These are phyloP conservation scores for Cadophora gregata DNA, from an alignment of 2,329 filamentous ascomycete genomes.

Conservation along the genomic window DNA sequence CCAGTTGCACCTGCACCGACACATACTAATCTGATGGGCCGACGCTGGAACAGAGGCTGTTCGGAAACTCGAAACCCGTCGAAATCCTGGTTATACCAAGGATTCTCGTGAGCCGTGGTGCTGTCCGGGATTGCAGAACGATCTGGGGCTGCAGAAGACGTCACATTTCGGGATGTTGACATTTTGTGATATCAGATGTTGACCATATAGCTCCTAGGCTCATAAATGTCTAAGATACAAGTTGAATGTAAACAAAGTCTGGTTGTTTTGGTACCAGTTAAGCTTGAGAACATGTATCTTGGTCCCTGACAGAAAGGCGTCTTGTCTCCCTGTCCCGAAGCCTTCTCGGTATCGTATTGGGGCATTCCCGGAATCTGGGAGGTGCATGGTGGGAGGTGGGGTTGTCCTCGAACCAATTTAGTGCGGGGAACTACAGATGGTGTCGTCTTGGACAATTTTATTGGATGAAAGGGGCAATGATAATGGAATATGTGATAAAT, in stretches of 20 bases:
- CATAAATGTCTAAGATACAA: too few species aligned
- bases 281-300: too few species aligned
- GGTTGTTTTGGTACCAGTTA: too few species aligned
- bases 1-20: slow-evolving; percentile 56
- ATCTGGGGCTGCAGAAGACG: slow-evolving; percentile 27
- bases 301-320: too few species aligned
- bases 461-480: not conserved
- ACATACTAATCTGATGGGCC: slow-evolving; percentile 44
- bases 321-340: too few species aligned
- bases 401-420: not conserved
- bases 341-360: not conserved
- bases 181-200: not conserved
- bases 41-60: slow-evolving; percentile 25
- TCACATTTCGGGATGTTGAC: slow-evolving; percentile 14
- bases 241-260: too few species aligned
- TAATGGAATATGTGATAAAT: not conserved
- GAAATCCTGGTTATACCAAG: slow-evolving; percentile 36
- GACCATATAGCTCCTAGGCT: not conserved
- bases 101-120: slow-evolving; percentile 27
- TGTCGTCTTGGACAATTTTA: not conserved
- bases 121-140: slow-evolving; percentile 22
- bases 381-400: not conserved
- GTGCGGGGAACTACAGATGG: slow-evolving; percentile 3
- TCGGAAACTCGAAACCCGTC: slow-evolving; percentile 32
- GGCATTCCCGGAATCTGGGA: not conserved